Percentiles rank a stretch among this genome's conserved stretches.
phyloP scores from a whole-genome alignment of 1,139 yeast species.

The Yamadazyma triangularis region DNA sequence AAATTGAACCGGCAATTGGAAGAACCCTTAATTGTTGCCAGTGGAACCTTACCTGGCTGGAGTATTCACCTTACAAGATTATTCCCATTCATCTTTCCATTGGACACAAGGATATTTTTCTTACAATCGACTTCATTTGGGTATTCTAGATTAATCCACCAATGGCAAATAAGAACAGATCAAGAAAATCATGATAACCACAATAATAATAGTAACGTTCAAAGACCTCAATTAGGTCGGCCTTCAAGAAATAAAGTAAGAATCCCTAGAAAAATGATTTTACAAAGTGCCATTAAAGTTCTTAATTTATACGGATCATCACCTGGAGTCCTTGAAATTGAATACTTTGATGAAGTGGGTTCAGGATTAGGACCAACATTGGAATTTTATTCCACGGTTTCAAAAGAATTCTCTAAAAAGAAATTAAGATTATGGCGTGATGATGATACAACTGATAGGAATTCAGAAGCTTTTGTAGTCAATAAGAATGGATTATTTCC shows the following conservation, averaged over 20 bases:
- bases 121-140: constrained; percentile 91
- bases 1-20: constrained; percentile 84
- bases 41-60: constrained; percentile 89
- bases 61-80: constrained; percentile 64
- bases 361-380: constrained; percentile 95
- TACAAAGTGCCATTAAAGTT: constrained; percentile 79
- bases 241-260: constrained; percentile 79
- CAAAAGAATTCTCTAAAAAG: constrained; percentile 60
- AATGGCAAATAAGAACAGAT: constrained; percentile 62
- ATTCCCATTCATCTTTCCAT: constrained; percentile 80
- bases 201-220: constrained; percentile 7
- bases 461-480: constrained; percentile 37
- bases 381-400: constrained; percentile 83
- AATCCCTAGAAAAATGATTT: constrained; percentile 63
- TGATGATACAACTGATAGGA: constrained; percentile 18
- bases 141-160: constrained; percentile 74
- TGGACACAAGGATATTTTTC: constrained; percentile 74
- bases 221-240: constrained; percentile 56
- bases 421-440: constrained; percentile 70
- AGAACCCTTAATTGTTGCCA: constrained; percentile 84
- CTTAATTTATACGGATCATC: constrained; percentile 72
- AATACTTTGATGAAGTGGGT: constrained; percentile 90
- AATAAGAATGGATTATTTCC: constrained; percentile 67
- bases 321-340: constrained; percentile 82
- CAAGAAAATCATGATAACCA: constrained; percentile 30